Evolutionary conservation across 345 rosid species (phyloP).

Genomic region (Rhizophora apiculata): DNA sequence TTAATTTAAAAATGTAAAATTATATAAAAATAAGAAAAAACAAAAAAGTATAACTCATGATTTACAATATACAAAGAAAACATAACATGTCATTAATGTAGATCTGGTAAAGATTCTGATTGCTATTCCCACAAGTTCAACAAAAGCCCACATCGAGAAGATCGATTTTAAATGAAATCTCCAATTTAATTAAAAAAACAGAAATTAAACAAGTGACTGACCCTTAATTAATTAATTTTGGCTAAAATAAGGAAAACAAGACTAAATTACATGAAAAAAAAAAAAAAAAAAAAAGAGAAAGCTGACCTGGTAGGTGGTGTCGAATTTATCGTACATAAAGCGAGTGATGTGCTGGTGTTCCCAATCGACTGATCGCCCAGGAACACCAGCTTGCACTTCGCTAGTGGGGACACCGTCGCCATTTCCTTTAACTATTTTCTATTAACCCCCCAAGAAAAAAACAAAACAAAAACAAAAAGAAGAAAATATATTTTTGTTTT

Average conservation of each 20-base stretch:
- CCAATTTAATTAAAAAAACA: too few relatives aligned
- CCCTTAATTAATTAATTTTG: too few relatives aligned
- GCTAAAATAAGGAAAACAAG: neutral
- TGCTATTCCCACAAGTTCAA: neutral
- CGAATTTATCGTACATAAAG: slow-evolving; percentile 39
- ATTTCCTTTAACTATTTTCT: neutral
- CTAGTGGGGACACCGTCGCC: slow-evolving; percentile 28
- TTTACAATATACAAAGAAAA: too few relatives aligned
- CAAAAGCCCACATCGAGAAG: too few relatives aligned
- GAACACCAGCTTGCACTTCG: slow-evolving; percentile 32
- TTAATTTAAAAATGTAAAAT: too few relatives aligned
- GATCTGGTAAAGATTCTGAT: neutral
- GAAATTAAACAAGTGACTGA: too few relatives aligned
- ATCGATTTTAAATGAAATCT: too few relatives aligned
- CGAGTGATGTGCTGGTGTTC: slow-evolving; percentile 38
- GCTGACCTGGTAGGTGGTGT: slow-evolving; percentile 33
- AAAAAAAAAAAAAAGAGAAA: neutral
- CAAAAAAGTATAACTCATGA: too few relatives aligned
- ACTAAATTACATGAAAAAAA: neutral
- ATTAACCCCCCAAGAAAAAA: neutral
- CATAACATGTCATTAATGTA: too few relatives aligned
- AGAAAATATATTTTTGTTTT: neutral
- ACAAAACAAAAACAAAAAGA: neutral
- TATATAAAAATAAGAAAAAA: too few relatives aligned
- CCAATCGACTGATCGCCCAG: slow-evolving; percentile 34